A percentile compares a stretch with the other conserved stretches of the same genome.
These are phyloP conservation scores for Ganoderma resinaceum DNA, from an alignment of 1,284 basidiomycete genomes.

Conservation along the genomic window DNA sequence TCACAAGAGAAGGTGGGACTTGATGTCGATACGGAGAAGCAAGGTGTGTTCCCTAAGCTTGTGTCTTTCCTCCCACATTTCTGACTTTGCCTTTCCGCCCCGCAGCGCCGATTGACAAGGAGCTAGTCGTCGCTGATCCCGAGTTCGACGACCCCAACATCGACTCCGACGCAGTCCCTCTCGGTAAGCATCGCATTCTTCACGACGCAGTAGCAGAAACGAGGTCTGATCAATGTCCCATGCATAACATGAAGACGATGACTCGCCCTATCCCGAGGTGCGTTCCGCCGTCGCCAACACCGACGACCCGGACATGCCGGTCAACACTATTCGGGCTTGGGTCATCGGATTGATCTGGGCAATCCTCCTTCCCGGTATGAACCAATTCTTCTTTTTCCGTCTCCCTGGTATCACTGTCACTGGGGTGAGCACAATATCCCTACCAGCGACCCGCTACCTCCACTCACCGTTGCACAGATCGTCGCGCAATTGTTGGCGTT, in stretches of 20 bases:
- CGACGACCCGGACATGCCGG: slow-evolving; percentile 70
- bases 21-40: slow-evolving; percentile 29
- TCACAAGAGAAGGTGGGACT: slow-evolving; percentile 38
- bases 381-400: slow-evolving; percentile 77
- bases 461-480: slow-evolving; percentile 41
- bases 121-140: slow-evolving; percentile 30
- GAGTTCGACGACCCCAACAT: slow-evolving; percentile 74
- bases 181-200: slow-evolving; percentile 29
- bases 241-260: slow-evolving; percentile 48
- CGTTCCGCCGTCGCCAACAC: slow-evolving; percentile 79
- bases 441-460: slow-evolving; percentile 8
- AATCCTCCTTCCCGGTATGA: slow-evolving; percentile 63
- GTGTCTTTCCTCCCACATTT: background rate
- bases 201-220: too few species aligned
- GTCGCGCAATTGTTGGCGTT: slow-evolving; percentile 68
- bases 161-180: slow-evolving; percentile 48
- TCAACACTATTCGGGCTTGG: slow-evolving; percentile 71
- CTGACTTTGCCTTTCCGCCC: background rate
- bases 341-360: slow-evolving; percentile 62
- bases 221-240: background rate
- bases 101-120: slow-evolving; percentile 9
- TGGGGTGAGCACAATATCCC: slow-evolving; percentile 41
- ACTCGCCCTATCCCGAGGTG: slow-evolving; percentile 78
- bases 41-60: slow-evolving; percentile 14
- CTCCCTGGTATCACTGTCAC: slow-evolving; percentile 61